phyloP scores from a whole-genome alignment of 2,329 filamentous ascomycete species.

The Albophoma yamanashiensis region DNA sequence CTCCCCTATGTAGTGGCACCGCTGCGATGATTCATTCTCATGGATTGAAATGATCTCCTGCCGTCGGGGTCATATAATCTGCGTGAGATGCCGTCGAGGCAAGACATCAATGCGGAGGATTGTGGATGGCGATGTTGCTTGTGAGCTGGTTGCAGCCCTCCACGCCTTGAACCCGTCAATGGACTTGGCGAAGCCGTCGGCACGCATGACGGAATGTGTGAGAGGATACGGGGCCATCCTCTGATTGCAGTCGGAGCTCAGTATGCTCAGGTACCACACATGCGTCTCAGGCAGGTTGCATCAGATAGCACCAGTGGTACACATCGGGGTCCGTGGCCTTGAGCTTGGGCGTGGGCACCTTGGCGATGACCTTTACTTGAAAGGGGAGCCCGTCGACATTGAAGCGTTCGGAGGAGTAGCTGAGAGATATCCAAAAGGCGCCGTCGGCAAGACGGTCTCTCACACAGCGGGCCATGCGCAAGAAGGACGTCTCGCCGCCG shows the following conservation, averaged over 20 bases:
- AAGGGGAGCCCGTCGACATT: constrained; percentile 26
- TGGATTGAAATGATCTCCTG: background rate
- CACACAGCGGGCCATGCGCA: constrained; percentile 27
- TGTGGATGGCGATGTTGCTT: background rate
- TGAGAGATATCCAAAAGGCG: constrained; percentile 36
- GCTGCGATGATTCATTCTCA: background rate
- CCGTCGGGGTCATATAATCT: background rate
- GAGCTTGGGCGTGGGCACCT: constrained; percentile 28
- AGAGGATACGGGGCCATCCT: background rate
- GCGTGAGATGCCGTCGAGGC: background rate
- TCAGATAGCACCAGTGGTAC: constrained; percentile 32
- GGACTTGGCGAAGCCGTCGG: background rate
- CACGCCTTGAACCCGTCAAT: too few species aligned
- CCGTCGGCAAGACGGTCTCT: constrained; percentile 19
- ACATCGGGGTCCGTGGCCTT: constrained; percentile 33
- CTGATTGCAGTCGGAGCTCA: background rate
- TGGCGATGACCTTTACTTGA: constrained; percentile 28
- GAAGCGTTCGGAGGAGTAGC: constrained; percentile 33
- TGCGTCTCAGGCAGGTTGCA: constrained; percentile 19
- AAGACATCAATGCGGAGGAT: background rate
- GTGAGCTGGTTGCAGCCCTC: background rate
- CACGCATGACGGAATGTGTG: background rate
- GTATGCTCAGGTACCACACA: background rate
- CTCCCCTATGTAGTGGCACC: background rate
- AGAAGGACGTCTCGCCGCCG: constrained; percentile 25